Base-by-base conservation (phyloP, 257 asterid genomes). In the Verbascum thapsus region DNA sequence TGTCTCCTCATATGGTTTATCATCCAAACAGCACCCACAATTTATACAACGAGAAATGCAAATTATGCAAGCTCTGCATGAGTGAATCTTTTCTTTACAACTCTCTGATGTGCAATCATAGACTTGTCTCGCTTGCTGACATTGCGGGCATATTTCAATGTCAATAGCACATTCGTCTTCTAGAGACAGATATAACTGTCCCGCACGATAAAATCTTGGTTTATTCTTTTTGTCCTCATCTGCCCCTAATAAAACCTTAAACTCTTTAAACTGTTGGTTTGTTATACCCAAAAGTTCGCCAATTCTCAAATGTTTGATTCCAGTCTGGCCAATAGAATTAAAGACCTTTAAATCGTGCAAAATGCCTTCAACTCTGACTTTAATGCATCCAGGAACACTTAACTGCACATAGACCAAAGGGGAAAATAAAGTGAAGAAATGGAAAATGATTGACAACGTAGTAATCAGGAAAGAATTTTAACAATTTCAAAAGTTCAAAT, bases 1-100 rank as follows among this genome's bases (percentile, higher is more conserved):
- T 2, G 81, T 79, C 86, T 90, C 97, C 58, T 73, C 86, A 38
- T 76, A 87, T 4, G 74, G 76, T 57, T 70, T 77, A 42, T 78
- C 57, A n/a, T 54, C 79, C 53, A 90, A 45, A 77, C 96, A 91
- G 67, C 95, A 67, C 18, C 98, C 95, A 68, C 96, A 91, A 23
- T 60, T 71, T 9, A 61, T 61, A 58, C 98, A 91, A 11, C 98
- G 95, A 54, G 78, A 52, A 56, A 86, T 74, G 83, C 98, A 91
- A 10, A 39, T 9, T 5, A 63, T 73, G 80, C 96, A 91, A 48
- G 80, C 95, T 73, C 83, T 80, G 74, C 98, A 91, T 2, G 72
- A 63, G 20, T 67, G 43, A 30, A 26, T 69, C 72, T 73, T 80
- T 16, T 18, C 75, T 47, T 64, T 74, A 78, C 95, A 88, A 64